phyloP scores from a whole-genome alignment of 2,329 filamentous ascomycete genomes.

The Phyllosticta citrichinensis region DNA sequence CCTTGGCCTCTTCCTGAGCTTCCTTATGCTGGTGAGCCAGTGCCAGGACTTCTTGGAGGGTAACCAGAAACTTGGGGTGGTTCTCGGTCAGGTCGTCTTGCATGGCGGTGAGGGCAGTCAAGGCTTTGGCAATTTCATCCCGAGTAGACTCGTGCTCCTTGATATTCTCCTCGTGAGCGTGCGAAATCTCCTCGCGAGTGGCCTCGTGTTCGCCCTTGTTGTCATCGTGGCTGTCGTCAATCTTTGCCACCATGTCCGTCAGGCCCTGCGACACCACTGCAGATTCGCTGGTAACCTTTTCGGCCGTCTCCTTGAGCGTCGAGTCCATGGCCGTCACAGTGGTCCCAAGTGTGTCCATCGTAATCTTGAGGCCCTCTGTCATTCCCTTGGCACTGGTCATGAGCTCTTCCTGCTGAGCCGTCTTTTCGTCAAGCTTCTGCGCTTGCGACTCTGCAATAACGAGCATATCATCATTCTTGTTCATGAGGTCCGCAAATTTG shows the following conservation, averaged over 20 bases:
- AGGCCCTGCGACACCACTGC: constrained; percentile 77
- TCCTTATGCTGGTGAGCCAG: constrained; percentile 82
- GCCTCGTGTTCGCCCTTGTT: constrained; percentile 70
- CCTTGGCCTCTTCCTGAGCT: constrained; percentile 57
- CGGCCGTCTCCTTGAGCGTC: constrained; percentile 69
- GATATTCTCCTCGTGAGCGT: constrained; percentile 64
- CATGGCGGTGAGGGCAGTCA: constrained; percentile 62
- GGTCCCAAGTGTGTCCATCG: constrained; percentile 75
- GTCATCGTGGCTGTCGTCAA: constrained; percentile 65
- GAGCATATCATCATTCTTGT: constrained; percentile 83
- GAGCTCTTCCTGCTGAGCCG: constrained; percentile 62
- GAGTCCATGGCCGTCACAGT: constrained; percentile 38
- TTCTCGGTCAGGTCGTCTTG: constrained; percentile 72
- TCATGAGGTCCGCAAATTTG: constrained; percentile 69
- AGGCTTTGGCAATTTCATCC: constrained; percentile 66
- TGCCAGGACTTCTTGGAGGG: constrained; percentile 74
- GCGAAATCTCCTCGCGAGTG: constrained; percentile 70
- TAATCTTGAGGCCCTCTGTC: constrained; percentile 75
- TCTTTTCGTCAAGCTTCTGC: constrained; percentile 62
- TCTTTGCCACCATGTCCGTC: constrained; percentile 64
- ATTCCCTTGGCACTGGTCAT: constrained; percentile 66
- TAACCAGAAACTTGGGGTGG: constrained; percentile 79
- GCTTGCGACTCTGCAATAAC: constrained; percentile 62
- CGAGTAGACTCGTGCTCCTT: constrained; percentile 74
- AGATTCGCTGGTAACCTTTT: constrained; percentile 79